Conservation (phyloP, 1,284 basidiomycete genomes). For the Ustilago trichophora region DNA sequence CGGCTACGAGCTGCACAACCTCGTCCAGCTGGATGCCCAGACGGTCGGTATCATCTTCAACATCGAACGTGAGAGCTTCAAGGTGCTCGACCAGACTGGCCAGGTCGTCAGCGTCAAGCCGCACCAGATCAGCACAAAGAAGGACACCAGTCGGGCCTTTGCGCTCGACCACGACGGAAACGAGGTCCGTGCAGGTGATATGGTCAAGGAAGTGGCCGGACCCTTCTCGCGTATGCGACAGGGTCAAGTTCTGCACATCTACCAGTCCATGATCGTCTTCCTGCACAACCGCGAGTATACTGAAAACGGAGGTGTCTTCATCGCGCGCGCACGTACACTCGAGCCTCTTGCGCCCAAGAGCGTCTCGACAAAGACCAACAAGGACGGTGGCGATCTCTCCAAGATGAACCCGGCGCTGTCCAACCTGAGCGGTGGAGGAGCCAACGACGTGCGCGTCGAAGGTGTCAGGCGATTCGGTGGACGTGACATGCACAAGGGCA, state of each 20-base stretch:
- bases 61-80: constrained; percentile 93
- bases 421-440: constrained; percentile 48
- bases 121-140: constrained; percentile 87
- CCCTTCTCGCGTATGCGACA: constrained; percentile 79
- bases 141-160: constrained; percentile 82
- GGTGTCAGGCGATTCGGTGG: constrained; percentile 48
- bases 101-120: constrained; percentile 84
- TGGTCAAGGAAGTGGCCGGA: constrained; percentile 90
- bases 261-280: constrained; percentile 94
- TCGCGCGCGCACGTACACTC: constrained; percentile 72
- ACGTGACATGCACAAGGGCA: constrained; percentile 81
- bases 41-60: constrained; percentile 98
- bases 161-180: constrained; percentile 90
- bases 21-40: constrained; percentile 92
- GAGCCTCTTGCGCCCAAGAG: constrained; percentile 77
- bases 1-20: constrained; percentile 92
- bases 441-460: constrained; percentile 51
- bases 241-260: constrained; percentile 91
- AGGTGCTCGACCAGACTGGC: constrained; percentile 92
- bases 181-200: constrained; percentile 79
- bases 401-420: constrained; percentile 89
- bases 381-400: constrained; percentile 76
- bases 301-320: constrained; percentile 94
- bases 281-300: constrained; percentile 87
- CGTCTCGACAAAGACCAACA: constrained; percentile 45